A percentile compares a stretch with the other conserved stretches of the same genome.
These are phyloP conservation scores for Corchorus olitorius DNA, from an alignment of 345 rosid genomes.

Conservation along the genomic window DNA sequence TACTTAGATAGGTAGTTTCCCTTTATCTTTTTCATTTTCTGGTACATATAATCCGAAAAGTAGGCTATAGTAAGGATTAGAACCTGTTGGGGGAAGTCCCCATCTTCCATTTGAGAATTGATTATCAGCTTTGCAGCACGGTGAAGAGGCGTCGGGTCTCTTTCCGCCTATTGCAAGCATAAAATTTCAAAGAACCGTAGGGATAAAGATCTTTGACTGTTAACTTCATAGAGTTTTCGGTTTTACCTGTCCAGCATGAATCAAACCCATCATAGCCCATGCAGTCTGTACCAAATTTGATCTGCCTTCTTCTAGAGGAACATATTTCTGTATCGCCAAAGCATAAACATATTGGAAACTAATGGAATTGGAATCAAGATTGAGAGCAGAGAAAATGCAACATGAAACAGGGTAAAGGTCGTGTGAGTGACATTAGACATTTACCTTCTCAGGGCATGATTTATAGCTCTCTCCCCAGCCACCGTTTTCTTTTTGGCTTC, in stretches of 20 bases:
- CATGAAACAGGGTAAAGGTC: neutral
- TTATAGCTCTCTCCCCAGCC: constrained; percentile 66
- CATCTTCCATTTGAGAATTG: too few relatives aligned
- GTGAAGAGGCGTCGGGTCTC: too few relatives aligned
- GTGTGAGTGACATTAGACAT: too few relatives aligned
- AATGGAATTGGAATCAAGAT: neutral
- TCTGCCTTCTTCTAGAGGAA: too few relatives aligned
- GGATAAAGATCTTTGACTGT: neutral
- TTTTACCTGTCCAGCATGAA: too few relatives aligned
- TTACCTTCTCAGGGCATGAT: constrained; percentile 47
- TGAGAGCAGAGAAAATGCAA: neutral
- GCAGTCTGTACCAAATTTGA: too few relatives aligned
- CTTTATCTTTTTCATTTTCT: neutral
- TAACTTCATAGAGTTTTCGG: neutral
- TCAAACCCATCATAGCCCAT: too few relatives aligned
- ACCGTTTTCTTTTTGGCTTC: constrained; percentile 44
- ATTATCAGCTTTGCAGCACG: too few relatives aligned
- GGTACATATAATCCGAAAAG: too few relatives aligned
- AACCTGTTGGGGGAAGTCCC: too few relatives aligned
- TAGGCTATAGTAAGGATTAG: neutral
- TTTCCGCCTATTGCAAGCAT: neutral
- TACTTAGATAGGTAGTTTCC: neutral
- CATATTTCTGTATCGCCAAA: neutral
- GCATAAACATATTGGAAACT: neutral
- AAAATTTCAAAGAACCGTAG: neutral